Evolutionary conservation across 2,329 filamentous ascomycete species (phyloP).

Genomic region (Didymella pomorum): DNA sequence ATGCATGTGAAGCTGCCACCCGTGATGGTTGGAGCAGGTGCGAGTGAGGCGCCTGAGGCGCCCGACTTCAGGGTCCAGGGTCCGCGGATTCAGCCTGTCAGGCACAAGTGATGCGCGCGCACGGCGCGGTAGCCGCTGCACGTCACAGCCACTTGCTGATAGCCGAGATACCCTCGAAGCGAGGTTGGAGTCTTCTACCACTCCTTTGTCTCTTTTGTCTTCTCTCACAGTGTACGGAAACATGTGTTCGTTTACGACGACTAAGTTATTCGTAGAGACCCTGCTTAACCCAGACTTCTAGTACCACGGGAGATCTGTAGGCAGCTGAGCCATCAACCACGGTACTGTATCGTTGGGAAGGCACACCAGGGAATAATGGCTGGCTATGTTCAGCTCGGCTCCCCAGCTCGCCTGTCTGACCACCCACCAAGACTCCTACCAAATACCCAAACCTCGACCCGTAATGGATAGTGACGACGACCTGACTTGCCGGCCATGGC

Average conservation of each 20-base stretch:
- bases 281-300: neutral
- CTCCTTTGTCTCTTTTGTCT: neutral
- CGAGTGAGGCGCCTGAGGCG: slow-evolving; percentile 11
- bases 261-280: neutral
- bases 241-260: neutral
- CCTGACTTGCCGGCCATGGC: neutral
- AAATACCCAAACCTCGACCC: neutral
- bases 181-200: neutral
- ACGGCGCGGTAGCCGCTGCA: slow-evolving; percentile 12
- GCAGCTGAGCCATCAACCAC: slow-evolving; percentile 1
- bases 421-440: neutral
- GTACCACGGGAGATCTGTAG: neutral
- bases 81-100: slow-evolving; percentile 2
- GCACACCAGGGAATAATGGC: neutral
- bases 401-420: neutral
- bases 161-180: neutral
- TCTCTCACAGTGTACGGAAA: neutral
- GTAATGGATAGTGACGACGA: neutral
- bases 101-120: neutral
- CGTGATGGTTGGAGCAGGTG: slow-evolving; percentile 6
- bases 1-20: slow-evolving; percentile 17
- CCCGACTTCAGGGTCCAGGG: slow-evolving; percentile 2
- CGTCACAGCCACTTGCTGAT: neutral
- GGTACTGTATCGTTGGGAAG: neutral
- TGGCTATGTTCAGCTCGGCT: neutral